Percentiles rank a stretch among this genome's conserved stretches.
Conservation (phyloP, 2,329 filamentous ascomycete species). For the Phyllosticta citribraziliensis region DNA sequence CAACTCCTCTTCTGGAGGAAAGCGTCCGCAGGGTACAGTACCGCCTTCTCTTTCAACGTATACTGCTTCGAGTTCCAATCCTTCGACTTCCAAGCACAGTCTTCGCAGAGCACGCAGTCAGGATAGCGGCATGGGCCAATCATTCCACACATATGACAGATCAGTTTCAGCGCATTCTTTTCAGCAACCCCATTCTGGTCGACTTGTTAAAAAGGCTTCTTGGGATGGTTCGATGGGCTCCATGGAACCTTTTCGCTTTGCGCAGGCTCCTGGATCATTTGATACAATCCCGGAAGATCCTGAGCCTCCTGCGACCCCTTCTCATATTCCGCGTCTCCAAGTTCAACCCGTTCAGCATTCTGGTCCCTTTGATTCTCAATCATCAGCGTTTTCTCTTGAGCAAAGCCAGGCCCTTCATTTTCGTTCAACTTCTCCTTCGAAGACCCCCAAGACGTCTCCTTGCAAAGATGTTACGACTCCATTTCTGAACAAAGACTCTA, state of each 20-base stretch:
- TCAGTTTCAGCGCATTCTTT: neutral
- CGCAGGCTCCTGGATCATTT: neutral
- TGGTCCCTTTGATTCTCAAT: constrained; percentile 12
- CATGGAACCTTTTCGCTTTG: neutral
- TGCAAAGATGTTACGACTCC: constrained; percentile 13
- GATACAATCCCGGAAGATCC: constrained; percentile 8
- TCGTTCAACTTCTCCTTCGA: neutral
- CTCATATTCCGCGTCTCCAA: constrained; percentile 6
- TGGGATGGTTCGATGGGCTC: neutral
- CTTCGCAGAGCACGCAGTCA: neutral
- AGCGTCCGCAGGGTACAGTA: constrained; percentile 35
- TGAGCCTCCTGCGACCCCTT: constrained; percentile 8
- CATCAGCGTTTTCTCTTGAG: constrained; percentile 7
- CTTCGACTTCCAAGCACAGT: neutral
- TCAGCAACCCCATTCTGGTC: neutral
- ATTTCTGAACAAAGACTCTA: constrained; percentile 67
- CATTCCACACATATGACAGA: neutral
- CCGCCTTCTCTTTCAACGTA: constrained; percentile 30
- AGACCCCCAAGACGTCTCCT: constrained; percentile 2
- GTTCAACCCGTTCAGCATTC: constrained; percentile 9
- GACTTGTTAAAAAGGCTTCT: neutral
- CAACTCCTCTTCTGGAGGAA: constrained; percentile 20
- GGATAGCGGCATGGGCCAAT: neutral
- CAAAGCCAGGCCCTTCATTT: neutral
- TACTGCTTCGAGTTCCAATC: neutral